phyloP scores from a whole-genome alignment of 148 eudicot genomes.

The Cornus florida region DNA sequence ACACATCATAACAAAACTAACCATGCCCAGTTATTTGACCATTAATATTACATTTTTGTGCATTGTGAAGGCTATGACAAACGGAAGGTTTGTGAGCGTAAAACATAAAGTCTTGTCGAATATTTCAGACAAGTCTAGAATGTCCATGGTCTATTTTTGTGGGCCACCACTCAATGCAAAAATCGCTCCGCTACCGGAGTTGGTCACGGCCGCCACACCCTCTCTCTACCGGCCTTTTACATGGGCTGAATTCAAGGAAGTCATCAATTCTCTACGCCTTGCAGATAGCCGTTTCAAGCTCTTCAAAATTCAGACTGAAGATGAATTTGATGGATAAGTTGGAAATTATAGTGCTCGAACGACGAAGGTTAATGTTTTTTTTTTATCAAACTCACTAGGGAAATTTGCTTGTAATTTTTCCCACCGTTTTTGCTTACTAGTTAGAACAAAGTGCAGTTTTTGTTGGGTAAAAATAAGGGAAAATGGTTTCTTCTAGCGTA shows the following conservation, averaged over 20 bases:
- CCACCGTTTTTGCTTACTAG: not conserved
- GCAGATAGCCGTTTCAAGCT: conserved; percentile 32
- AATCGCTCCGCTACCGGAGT: conserved; percentile 13
- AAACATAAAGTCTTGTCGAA: conserved; percentile 37
- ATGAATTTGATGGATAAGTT: not conserved
- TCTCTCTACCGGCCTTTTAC: conserved; percentile 31
- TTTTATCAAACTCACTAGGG: not conserved
- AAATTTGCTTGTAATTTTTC: conserved; percentile 2
- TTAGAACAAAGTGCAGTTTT: not conserved
- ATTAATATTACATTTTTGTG: not conserved
- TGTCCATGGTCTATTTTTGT: conserved; percentile 37
- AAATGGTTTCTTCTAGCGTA: not conserved
- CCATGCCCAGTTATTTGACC: no score
- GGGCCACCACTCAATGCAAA: conserved; percentile 29
- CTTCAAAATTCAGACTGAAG: conserved; percentile 16
- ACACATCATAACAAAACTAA: no score
- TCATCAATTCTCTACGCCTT: conserved; percentile 22
- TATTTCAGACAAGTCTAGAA: conserved; percentile 15
- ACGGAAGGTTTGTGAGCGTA: conserved; percentile 44
- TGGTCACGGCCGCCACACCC: conserved; percentile 14
- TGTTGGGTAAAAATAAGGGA: not conserved
- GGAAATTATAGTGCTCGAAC: not conserved
- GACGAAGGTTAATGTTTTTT: no score
- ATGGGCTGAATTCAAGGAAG: conserved; percentile 41
- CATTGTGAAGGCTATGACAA: conserved; percentile 34